Evolutionary conservation across 2,329 filamentous ascomycete species (phyloP).

Genomic region (Neophaeococcomyces mojaviensis): DNA sequence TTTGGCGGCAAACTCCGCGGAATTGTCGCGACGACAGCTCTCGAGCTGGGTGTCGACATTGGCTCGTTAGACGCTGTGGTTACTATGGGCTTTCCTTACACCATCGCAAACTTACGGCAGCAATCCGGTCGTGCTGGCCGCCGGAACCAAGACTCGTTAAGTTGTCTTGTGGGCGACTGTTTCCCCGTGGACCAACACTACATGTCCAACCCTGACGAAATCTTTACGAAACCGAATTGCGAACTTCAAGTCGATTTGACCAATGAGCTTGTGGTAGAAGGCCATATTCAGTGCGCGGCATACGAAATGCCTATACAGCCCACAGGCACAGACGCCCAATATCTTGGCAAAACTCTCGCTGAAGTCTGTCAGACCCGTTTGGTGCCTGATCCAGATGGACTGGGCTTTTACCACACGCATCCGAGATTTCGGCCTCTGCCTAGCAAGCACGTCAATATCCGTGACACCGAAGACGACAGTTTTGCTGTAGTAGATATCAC

Average conservation of each 20-base stretch:
- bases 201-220: slow-evolving; percentile 91
- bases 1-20: slow-evolving; percentile 90
- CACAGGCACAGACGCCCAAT: slow-evolving; percentile 58
- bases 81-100: slow-evolving; percentile 90
- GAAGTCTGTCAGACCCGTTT: slow-evolving; percentile 68
- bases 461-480: slow-evolving; percentile 83
- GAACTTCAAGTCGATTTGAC: slow-evolving; percentile 85
- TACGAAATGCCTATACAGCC: slow-evolving; percentile 89
- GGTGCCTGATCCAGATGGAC: slow-evolving; percentile 51
- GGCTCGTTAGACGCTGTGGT: slow-evolving; percentile 89
- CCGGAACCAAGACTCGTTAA: slow-evolving; percentile 86
- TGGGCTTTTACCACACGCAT: slow-evolving; percentile 85
- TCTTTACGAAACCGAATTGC: slow-evolving; percentile 82
- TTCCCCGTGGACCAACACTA: slow-evolving; percentile 92
- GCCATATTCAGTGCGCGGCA: slow-evolving; percentile 90
- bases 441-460: slow-evolving; percentile 74
- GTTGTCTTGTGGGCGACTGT: slow-evolving; percentile 78
- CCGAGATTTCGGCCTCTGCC: slow-evolving; percentile 79
- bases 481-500: slow-evolving; percentile 87
- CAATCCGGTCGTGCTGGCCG: slow-evolving; percentile 90
- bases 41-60: slow-evolving; percentile 93
- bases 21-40: slow-evolving; percentile 84
- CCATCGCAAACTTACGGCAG: slow-evolving; percentile 86
- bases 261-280: slow-evolving; percentile 85
- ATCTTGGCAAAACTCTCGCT: slow-evolving; percentile 68